phyloP scores from a whole-genome alignment of 2,329 filamentous ascomycete genomes.

The Colletotrichum magnum region DNA sequence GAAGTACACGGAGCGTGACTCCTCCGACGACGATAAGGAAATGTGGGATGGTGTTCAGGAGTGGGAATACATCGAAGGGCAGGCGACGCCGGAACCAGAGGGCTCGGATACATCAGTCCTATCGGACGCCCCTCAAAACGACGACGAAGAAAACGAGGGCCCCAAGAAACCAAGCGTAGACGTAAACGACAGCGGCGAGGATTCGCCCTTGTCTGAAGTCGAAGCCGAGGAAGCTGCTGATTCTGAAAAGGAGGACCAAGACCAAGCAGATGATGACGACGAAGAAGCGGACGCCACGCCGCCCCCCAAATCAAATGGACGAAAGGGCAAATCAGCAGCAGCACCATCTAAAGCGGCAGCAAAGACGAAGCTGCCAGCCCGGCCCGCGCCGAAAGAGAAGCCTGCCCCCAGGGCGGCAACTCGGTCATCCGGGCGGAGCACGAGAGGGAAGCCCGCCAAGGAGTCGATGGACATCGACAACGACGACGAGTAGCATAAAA shows the following conservation, averaged over 20 bases:
- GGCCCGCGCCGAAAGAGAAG: conserved; percentile 40
- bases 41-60: conserved; percentile 73
- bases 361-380: conserved; percentile 38
- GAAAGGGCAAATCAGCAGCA: conserved; percentile 33
- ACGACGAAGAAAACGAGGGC: conserved; percentile 41
- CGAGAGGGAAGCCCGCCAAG: conserved; percentile 46
- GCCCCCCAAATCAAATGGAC: conserved; percentile 38
- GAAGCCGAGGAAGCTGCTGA: conserved; percentile 40
- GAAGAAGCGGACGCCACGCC: conserved; percentile 35
- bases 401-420: conserved; percentile 30
- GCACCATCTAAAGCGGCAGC: conserved; percentile 30
- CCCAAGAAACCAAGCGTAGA: conserved; percentile 37
- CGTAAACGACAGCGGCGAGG: conserved; percentile 39
- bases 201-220: conserved; percentile 30
- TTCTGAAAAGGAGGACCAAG: conserved; percentile 41
- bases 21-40: conserved; percentile 71
- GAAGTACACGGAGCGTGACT: conserved; percentile 69
- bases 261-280: conserved; percentile 40
- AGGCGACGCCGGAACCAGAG: conserved; percentile 44
- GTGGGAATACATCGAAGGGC: conserved; percentile 67
- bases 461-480: conserved; percentile 54
- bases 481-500: conserved; percentile 45
- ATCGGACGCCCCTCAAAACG: conserved; percentile 25
- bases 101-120: conserved; percentile 39
- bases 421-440: conserved; percentile 28